Conservation (phyloP, 2,329 filamentous ascomycete genomes). For the Scolecobasidium constrictum region DNA sequence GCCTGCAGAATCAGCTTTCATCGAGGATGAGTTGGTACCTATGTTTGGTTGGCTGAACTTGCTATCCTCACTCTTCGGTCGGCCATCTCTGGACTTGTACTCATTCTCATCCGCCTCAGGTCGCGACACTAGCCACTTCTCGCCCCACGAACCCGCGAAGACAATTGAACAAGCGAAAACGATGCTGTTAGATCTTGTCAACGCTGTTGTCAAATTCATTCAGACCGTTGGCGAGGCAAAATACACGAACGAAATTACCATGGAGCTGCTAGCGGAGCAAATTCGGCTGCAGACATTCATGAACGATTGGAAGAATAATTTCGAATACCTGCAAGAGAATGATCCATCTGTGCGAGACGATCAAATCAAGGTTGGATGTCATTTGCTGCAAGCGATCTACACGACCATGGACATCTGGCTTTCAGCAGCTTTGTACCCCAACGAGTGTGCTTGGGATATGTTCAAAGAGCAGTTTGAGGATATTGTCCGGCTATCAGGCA, state of each 20-base stretch:
- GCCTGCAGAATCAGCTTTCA: slow-evolving; percentile 7
- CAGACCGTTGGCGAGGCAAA: slow-evolving; percentile 7
- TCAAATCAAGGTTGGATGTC: background rate
- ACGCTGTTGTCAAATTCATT: slow-evolving; percentile 4
- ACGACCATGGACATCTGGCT: slow-evolving; percentile 7
- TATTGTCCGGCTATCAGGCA: slow-evolving; percentile 3
- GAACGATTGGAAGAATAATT: slow-evolving; percentile 3
- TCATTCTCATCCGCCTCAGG: background rate
- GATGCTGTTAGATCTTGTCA: slow-evolving; percentile 3
- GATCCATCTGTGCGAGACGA: background rate
- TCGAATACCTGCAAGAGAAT: background rate
- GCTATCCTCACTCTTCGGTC: slow-evolving; percentile 8
- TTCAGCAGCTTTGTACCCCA: slow-evolving; percentile 2
- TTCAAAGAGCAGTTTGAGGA: slow-evolving; percentile 4
- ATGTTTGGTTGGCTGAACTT: slow-evolving; percentile 6
- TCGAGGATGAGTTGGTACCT: slow-evolving; percentile 4
- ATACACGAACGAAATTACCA: slow-evolving; percentile 3
- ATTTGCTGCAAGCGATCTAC: slow-evolving; percentile 2
- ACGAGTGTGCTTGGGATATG: slow-evolving; percentile 2
- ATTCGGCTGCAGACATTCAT: slow-evolving; percentile 4
- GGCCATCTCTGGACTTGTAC: slow-evolving; percentile 3
- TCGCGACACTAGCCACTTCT: background rate
- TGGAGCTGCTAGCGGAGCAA: slow-evolving; percentile 6
- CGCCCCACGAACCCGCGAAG: background rate
- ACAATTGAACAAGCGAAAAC: background rate